Conservation (phyloP, 2,329 filamentous ascomycete species). For the Penicillium janthinellum region DNA sequence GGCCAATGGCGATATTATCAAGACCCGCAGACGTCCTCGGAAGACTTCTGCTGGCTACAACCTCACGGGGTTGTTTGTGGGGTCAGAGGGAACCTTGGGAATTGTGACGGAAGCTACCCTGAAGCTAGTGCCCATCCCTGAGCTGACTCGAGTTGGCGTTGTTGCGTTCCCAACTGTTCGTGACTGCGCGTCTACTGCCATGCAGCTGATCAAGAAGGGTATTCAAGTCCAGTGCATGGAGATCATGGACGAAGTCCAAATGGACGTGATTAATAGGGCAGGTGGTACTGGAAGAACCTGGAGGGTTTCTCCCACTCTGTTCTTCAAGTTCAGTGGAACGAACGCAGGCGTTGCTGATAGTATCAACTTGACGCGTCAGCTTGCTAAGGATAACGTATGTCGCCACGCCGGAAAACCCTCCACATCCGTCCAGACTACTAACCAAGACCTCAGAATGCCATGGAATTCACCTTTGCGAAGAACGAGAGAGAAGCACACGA, state of each 20-base stretch:
- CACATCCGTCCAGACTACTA: neutral
- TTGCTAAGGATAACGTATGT: conserved; percentile 60
- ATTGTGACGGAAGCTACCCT: conserved; percentile 71
- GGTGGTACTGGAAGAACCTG: conserved; percentile 58
- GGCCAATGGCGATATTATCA: conserved; percentile 66
- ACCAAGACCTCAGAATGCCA: conserved; percentile 38
- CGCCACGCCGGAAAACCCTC: neutral
- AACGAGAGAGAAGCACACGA: conserved; percentile 56
- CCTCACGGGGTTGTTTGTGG: conserved; percentile 68
- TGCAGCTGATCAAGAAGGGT: conserved; percentile 64
- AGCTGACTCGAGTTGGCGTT: conserved; percentile 66
- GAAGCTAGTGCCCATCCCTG: conserved; percentile 66
- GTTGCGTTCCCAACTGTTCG: conserved; percentile 62
- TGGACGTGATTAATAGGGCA: conserved; percentile 68
- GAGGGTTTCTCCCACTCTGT: conserved; percentile 45
- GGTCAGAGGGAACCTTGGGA: conserved; percentile 71
- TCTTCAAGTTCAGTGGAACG: conserved; percentile 70
- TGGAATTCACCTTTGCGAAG: conserved; percentile 59
- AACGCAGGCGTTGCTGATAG: conserved; percentile 77
- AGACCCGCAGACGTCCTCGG: conserved; percentile 62
- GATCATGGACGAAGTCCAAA: conserved; percentile 62
- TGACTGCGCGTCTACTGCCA: conserved; percentile 65
- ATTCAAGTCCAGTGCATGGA: conserved; percentile 69
- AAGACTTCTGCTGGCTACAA: conserved; percentile 75
- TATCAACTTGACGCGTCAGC: conserved; percentile 66